Evolutionary conservation across 2,329 filamentous ascomycete species (phyloP), one percentile per base, ranked within the genome.

Genomic region (Paecilomyces dactylethromorphus): DNA sequence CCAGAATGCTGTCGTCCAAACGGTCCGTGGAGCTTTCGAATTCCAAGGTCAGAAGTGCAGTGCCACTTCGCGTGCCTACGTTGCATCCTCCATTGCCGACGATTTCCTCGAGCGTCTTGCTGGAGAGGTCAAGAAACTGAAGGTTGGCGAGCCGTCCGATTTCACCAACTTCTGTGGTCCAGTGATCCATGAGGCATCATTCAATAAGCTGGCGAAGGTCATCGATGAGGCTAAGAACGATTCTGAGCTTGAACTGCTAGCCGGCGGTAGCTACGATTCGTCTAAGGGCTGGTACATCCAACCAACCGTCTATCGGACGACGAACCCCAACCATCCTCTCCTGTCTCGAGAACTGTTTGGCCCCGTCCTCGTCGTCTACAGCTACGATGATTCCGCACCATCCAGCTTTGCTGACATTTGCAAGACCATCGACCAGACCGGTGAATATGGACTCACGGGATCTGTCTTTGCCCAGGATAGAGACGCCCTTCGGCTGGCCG

Each of bases 1-100:
- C 55, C 79, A 85, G 61, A 94, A 93, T 69, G 91, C 91, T 11
- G 90, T 84, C 33, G 82, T 90, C 64, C 89, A 95, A 74, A 94
- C 90, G 4, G 84, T 96, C 32, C 89, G 92, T 58, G 91, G 90
- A 54, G 91, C 91, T 2, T 96, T 95, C 69, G 92, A 96, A 75
- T 96, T 87, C 80, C 90, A 94, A 73, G 91, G 91, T 55, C 91
- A 96, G 75, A 96, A 96, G 77, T 96, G 91, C 81, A 91, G 88
- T 67, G 91, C 91, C 59, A 91, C 88, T 22, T 93, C 90, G 29
- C 86, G 91, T 29, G 79, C 85, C 54, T 96, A 96, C 76, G 84
- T 94, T 3, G 86, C 91, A 33, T 82, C 84, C 68, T 93, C 89
- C 2, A 74, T 89, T 53, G 92, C 89, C 84, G 82, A 88, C 10